A percentile compares a stretch with the other conserved stretches of the same genome.
Evolutionary conservation across 805 yeast genomes (phyloP).

Genomic region (Kuraishia hungarica): DNA sequence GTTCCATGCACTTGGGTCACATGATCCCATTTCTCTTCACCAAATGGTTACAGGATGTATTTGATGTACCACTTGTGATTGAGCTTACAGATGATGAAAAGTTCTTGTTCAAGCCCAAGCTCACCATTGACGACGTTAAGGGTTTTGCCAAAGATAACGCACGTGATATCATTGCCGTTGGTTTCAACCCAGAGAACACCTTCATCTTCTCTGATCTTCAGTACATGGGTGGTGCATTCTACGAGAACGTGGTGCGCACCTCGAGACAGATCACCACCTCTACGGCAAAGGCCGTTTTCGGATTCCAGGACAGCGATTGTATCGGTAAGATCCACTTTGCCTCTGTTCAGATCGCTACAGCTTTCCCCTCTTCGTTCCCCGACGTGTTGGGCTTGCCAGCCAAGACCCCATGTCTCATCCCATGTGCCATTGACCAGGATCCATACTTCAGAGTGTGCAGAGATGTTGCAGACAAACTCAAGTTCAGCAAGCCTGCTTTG

Average conservation of each 20-base stretch:
- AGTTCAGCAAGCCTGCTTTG: constrained; percentile 84
- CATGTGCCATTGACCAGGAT: constrained; percentile 99
- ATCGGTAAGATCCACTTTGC: constrained; percentile 95
- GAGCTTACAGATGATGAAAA: constrained; percentile 97
- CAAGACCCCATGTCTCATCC: constrained; percentile 93
- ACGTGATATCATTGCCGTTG: constrained; percentile 87
- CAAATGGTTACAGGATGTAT: constrained; percentile 96
- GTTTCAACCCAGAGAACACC: constrained; percentile 91
- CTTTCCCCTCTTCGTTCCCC: constrained; percentile 94
- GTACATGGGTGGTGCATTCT: constrained; percentile 90
- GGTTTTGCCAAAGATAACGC: constrained; percentile 74
- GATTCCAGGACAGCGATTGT: constrained; percentile 89
- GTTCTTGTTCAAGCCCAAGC: constrained; percentile 84
- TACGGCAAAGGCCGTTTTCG: constrained; percentile 96
- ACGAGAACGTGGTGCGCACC: constrained; percentile 87
- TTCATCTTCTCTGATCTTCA: constrained; percentile 89
- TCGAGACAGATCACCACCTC: constrained; percentile 94
- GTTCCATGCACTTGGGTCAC: constrained; percentile 94
- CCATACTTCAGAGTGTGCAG: constrained; percentile 96
- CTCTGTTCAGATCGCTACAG: constrained; percentile 90
- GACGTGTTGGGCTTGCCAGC: constrained; percentile 78
- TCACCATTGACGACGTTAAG: constrained; percentile 85
- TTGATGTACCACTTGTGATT: constrained; percentile 90
- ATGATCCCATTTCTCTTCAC: constrained; percentile 94
- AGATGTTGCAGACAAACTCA: constrained; percentile 92